phyloP scores from a whole-genome alignment of 306 rosid species.

The Senna tora region DNA sequence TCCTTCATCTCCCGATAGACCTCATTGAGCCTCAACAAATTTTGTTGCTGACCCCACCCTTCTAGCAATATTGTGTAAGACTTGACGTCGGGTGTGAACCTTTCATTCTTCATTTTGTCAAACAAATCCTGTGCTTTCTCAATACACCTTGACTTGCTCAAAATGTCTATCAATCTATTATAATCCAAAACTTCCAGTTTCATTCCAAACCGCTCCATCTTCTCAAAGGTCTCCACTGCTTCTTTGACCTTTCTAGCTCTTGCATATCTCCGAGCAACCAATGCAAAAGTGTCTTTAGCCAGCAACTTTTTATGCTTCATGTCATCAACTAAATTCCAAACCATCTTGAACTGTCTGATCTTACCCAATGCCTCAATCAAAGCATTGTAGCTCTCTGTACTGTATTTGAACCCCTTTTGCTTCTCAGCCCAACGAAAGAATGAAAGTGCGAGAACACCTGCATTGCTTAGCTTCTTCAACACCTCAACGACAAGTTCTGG shows the following conservation, averaged over 20 bases:
- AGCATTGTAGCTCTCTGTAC: conserved; percentile 57
- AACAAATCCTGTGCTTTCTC: conserved; percentile 78
- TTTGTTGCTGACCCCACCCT: conserved; percentile 86
- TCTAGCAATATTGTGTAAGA: conserved; percentile 73
- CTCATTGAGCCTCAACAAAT: conserved; percentile 69
- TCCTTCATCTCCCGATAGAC: conserved; percentile 74
- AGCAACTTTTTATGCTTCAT: conserved; percentile 64
- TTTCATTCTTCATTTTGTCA: conserved; percentile 64
- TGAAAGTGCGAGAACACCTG: conserved; percentile 71
- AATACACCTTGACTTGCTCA: conserved; percentile 67
- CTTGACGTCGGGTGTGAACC: conserved; percentile 71
- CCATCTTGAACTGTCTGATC: conserved; percentile 76
- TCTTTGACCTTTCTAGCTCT: conserved; percentile 66
- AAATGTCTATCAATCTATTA: conserved; percentile 64
- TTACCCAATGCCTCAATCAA: conserved; percentile 81
- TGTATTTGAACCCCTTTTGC: conserved; percentile 60
- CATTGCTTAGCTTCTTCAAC: conserved; percentile 73
- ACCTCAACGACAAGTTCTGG: conserved; percentile 60
- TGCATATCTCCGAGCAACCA: conserved; percentile 67
- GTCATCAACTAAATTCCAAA: conserved; percentile 76
- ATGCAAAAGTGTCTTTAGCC: conserved; percentile 59
- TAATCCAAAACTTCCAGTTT: conserved; percentile 62
- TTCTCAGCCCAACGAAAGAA: conserved; percentile 89
- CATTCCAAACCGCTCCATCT: conserved; percentile 70
- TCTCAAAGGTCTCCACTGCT: conserved; percentile 67